Percentiles rank a stretch among this genome's conserved stretches.
phyloP scores from a whole-genome alignment of 441 rosid species.

The Flueggea neowawraea region DNA sequence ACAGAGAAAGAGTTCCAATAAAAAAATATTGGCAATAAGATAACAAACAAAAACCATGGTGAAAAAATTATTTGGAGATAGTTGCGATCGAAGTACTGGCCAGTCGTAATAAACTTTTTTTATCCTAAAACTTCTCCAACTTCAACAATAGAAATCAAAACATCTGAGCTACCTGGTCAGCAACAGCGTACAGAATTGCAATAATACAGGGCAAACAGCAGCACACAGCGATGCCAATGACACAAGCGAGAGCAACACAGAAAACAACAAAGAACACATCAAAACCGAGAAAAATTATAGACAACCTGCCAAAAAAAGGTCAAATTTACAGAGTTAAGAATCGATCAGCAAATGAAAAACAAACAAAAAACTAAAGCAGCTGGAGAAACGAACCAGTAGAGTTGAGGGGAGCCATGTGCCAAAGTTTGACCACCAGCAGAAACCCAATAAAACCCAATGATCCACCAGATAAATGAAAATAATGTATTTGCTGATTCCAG shows the following conservation, averaged over 20 bases:
- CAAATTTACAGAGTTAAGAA: slow-evolving; percentile 16
- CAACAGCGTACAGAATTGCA: slow-evolving; percentile 92
- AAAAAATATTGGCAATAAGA: too few species aligned
- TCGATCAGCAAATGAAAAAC: slow-evolving; percentile 2
- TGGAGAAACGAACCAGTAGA: slow-evolving; percentile 66
- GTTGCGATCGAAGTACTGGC: too few species aligned
- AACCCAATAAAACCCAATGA: slow-evolving; percentile 96
- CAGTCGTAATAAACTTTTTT: too few species aligned
- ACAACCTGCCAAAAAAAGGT: slow-evolving; percentile 68
- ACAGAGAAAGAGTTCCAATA: too few species aligned
- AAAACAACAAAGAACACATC: slow-evolving; percentile 98
- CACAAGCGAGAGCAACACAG: slow-evolving; percentile 96
- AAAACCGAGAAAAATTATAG: slow-evolving; percentile 91
- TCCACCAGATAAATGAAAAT: slow-evolving; percentile 98
- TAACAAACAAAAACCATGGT: too few species aligned
- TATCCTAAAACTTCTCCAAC: too few species aligned
- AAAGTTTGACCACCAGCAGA: slow-evolving; percentile 85
- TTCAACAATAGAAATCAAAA: neutral
- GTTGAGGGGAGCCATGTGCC: slow-evolving; percentile 68
- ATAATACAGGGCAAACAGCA: slow-evolving; percentile 99
- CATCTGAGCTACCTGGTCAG: slow-evolving; percentile 74
- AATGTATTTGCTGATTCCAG: slow-evolving; percentile 92
- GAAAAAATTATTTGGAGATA: too few species aligned
- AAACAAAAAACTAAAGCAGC: neutral
- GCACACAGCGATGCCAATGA: slow-evolving; percentile 96